Evolutionary conservation across 2,329 filamentous ascomycete genomes (phyloP).

Genomic region (Fonsecaea multimorphosa): DNA sequence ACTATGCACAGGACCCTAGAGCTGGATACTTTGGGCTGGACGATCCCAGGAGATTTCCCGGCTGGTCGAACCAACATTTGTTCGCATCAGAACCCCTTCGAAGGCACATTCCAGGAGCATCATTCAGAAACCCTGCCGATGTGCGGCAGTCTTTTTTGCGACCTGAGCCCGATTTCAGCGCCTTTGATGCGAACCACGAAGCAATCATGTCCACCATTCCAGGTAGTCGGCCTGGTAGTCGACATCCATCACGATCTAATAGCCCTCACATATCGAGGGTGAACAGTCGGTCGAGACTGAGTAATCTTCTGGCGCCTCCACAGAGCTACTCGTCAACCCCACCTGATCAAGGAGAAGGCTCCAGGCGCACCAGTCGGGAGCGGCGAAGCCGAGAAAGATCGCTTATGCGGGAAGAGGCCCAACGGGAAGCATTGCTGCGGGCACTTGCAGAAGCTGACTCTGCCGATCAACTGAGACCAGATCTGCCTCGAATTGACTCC

Average conservation of each 20-base stretch:
- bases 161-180: conserved; percentile 38
- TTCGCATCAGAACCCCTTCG: conserved; percentile 26
- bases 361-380: conserved; percentile 24
- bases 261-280: conserved; percentile 38
- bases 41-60: conserved; percentile 24
- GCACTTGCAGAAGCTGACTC: conserved; percentile 35
- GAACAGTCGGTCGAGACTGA: conserved; percentile 36
- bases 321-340: conserved; percentile 31
- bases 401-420: conserved; percentile 30
- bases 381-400: conserved; percentile 32
- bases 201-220: conserved; percentile 41
- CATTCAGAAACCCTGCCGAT: conserved; percentile 29
- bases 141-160: conserved; percentile 33
- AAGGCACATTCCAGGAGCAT: conserved; percentile 26
- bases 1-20: conserved; percentile 30
- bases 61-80: conserved; percentile 19
- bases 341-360: conserved; percentile 30
- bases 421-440: conserved; percentile 34
- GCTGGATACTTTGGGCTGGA: conserved; percentile 30
- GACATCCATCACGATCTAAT: conserved; percentile 37
- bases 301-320: conserved; percentile 31
- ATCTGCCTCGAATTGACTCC: conserved; percentile 22
- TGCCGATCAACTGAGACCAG: conserved; percentile 32
- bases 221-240: conserved; percentile 36
- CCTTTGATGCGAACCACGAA: conserved; percentile 40